A percentile compares a stretch with the other conserved stretches of the same genome.
Conservation (phyloP, 148 eudicot species). For the Bassia scoparia region DNA sequence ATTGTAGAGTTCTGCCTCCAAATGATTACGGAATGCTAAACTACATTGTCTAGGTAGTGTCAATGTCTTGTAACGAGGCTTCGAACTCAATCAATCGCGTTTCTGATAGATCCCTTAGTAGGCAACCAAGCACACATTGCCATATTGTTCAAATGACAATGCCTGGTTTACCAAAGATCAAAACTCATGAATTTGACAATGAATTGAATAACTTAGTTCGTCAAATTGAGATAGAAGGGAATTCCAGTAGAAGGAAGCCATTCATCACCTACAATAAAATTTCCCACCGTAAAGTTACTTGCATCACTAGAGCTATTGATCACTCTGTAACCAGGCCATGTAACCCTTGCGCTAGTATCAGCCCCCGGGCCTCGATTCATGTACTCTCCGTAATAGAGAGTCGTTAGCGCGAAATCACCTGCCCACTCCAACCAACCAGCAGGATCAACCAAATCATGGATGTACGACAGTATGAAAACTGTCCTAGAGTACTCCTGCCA, state of each 20-base stretch:
- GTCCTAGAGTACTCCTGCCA: constrained; percentile 78
- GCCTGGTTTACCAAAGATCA: neutral
- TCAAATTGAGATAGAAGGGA: constrained; percentile 54
- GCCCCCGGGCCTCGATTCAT: constrained; percentile 66
- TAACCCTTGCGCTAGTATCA: constrained; percentile 60
- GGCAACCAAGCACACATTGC: no score
- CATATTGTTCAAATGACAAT: neutral
- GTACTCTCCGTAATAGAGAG: constrained; percentile 73
- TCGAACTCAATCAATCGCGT: no score
- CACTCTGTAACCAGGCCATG: constrained; percentile 68
- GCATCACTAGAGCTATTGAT: constrained; percentile 47
- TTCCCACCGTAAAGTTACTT: constrained; percentile 52
- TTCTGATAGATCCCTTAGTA: no score
- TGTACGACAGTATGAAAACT: constrained; percentile 39
- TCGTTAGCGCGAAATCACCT: constrained; percentile 55
- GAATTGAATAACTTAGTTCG: neutral
- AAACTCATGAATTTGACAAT: neutral
- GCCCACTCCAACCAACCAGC: constrained; percentile 78
- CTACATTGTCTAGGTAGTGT: no score
- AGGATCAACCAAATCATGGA: constrained; percentile 54
- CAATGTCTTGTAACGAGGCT: no score
- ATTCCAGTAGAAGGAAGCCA: constrained; percentile 54
- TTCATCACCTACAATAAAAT: constrained; percentile 54
- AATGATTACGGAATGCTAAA: no score
- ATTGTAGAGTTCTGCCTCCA: no score